phyloP scores from a whole-genome alignment of 73 alveolate genomes.

The Uronychia binucleata region DNA sequence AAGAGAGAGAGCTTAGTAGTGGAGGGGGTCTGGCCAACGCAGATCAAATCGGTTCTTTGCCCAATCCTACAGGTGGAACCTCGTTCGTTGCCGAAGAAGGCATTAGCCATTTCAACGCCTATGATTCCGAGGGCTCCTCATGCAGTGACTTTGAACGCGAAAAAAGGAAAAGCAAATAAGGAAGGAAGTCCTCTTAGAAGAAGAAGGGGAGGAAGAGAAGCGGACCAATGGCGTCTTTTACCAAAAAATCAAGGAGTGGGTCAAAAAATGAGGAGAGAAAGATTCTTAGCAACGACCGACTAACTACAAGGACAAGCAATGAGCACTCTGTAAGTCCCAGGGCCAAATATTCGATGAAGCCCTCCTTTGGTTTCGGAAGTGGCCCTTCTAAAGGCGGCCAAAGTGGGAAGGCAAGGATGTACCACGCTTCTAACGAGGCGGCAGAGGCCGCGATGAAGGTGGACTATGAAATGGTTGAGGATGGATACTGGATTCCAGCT shows the following conservation, averaged over 20 bases:
- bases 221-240: too few species aligned
- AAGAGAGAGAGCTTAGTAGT: not conserved
- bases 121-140: not conserved
- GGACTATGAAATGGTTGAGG: not conserved
- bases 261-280: not conserved
- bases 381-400: too few species aligned
- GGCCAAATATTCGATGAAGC: not conserved
- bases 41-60: not conserved
- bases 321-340: not conserved
- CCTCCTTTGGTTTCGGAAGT: too few species aligned
- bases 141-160: not conserved
- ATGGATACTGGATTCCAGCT: not conserved
- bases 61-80: not conserved
- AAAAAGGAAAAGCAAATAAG: not conserved
- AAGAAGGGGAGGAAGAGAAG: not conserved
- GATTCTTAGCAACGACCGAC: not conserved
- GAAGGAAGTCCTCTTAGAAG: not conserved
- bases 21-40: not conserved
- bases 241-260: not conserved
- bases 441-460: not conserved
- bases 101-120: not conserved
- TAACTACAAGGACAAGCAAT: not conserved
- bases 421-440: not conserved
- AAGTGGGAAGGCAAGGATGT: not conserved
- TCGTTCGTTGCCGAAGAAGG: not conserved